Conservation (phyloP, 2,329 filamentous ascomycete genomes). For the Thelonectria discophora region DNA sequence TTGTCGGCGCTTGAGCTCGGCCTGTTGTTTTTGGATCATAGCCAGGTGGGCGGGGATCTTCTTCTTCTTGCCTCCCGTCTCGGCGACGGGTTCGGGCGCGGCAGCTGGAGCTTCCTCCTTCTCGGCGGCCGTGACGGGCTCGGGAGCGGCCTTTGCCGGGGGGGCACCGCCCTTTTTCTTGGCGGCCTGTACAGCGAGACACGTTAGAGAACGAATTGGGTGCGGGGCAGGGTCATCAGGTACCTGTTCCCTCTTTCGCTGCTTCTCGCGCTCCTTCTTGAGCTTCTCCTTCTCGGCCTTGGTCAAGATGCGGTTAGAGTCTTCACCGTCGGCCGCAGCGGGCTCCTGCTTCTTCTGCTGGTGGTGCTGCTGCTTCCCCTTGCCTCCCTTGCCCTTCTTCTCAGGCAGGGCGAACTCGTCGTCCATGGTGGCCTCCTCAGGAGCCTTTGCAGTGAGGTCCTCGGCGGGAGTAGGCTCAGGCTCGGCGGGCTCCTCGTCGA, state of each 20-base stretch:
- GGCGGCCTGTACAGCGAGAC: slow-evolving; percentile 62
- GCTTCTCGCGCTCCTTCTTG: slow-evolving; percentile 98
- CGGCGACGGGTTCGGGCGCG: slow-evolving; percentile 48
- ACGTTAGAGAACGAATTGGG: slow-evolving; percentile 23
- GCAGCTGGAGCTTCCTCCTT: slow-evolving; percentile 70
- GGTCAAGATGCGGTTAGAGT: slow-evolving; percentile 78
- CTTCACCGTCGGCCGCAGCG: slow-evolving; percentile 63
- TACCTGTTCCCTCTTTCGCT: slow-evolving; percentile 97
- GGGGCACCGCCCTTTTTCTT: slow-evolving; percentile 75
- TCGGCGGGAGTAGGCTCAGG: slow-evolving; percentile 71
- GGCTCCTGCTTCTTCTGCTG: slow-evolving; percentile 55
- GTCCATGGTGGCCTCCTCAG: slow-evolving; percentile 82
- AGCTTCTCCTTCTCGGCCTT: slow-evolving; percentile 99
- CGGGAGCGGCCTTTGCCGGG: slow-evolving; percentile 35
- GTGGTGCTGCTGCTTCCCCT: slow-evolving; percentile 52
- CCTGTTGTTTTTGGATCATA: slow-evolving; percentile 83
- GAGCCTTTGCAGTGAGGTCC: slow-evolving; percentile 69
- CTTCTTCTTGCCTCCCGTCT: slow-evolving; percentile 79
- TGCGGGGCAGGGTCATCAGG: neutral
- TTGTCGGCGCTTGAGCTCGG: slow-evolving; percentile 72
- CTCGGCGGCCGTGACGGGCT: slow-evolving; percentile 54
- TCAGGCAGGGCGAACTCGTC: slow-evolving; percentile 87
- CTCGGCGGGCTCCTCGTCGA: slow-evolving; percentile 63
- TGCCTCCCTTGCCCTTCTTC: slow-evolving; percentile 74
- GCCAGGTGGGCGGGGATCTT: slow-evolving; percentile 82